Evolutionary conservation across 2,329 filamentous ascomycete genomes (phyloP).

Genomic region (Calonectria hawksworthii): DNA sequence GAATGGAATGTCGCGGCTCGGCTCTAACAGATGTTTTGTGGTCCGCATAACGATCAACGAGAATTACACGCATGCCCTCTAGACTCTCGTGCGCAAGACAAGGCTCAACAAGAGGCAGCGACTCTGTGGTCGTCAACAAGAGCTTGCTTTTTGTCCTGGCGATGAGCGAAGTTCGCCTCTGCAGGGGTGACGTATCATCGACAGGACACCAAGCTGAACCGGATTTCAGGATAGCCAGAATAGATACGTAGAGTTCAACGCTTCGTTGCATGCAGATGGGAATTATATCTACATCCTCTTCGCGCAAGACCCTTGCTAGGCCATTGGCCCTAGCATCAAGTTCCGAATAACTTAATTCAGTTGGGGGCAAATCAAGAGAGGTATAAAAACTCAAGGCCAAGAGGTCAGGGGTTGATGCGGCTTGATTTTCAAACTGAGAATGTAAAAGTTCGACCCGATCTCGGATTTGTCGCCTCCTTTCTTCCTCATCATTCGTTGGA

Average conservation of each 20-base stretch:
- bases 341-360: neutral
- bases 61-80: neutral
- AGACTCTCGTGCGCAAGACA: neutral
- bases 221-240: neutral
- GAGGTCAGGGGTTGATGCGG: neutral
- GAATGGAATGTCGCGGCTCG: neutral
- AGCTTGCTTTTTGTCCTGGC: neutral
- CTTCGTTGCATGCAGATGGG: constrained; percentile 1
- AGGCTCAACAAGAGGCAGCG: neutral
- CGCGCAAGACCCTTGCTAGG: neutral
- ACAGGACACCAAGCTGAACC: neutral
- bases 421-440: neutral
- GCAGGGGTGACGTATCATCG: neutral
- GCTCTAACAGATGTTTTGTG: neutral
- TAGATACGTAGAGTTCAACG: neutral
- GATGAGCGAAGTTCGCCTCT: neutral
- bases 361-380: neutral
- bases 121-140: neutral
- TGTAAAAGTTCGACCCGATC: neutral
- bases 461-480: neutral
- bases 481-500: neutral
- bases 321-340: neutral
- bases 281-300: neutral
- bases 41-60: neutral
- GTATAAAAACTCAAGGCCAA: neutral